Evolutionary conservation across 1,284 basidiomycete genomes (phyloP).

Genomic region (Xerocomus minutiporus): DNA sequence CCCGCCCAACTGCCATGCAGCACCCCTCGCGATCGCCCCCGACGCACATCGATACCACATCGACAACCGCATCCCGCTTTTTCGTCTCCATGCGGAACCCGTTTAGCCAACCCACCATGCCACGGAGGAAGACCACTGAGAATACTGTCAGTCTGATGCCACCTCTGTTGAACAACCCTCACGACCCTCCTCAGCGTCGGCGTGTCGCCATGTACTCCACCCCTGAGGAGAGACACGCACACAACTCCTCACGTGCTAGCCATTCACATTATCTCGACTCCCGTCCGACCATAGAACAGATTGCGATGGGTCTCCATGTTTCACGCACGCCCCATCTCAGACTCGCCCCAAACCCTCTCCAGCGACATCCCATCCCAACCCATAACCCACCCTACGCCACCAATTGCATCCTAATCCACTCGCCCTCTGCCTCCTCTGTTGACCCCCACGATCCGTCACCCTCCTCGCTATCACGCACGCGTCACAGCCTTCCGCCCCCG

Average conservation of each 20-base stretch:
- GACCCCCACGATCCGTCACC: slow-evolving; percentile 20
- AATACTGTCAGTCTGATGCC: slow-evolving; percentile 15
- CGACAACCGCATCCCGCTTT: slow-evolving; percentile 26
- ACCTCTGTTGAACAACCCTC: slow-evolving; percentile 5
- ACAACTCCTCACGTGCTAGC: slow-evolving; percentile 30
- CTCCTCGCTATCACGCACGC: slow-evolving; percentile 26
- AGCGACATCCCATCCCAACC: slow-evolving; percentile 16
- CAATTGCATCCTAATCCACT: slow-evolving; percentile 6
- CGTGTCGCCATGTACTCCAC: slow-evolving; percentile 49
- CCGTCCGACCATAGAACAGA: slow-evolving; percentile 67
- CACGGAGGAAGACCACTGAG: slow-evolving; percentile 20
- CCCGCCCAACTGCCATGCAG: slow-evolving; percentile 5
- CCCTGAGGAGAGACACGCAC: slow-evolving; percentile 41
- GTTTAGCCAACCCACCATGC: slow-evolving; percentile 19
- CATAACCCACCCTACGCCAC: slow-evolving; percentile 20
- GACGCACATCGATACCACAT: slow-evolving; percentile 9
- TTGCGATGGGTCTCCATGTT: slow-evolving; percentile 70
- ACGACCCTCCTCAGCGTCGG: slow-evolving; percentile 21
- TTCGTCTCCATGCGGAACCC: slow-evolving; percentile 32
- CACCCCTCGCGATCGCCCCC: slow-evolving; percentile 18
- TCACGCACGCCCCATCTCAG: slow-evolving; percentile 68
- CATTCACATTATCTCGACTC: slow-evolving; percentile 41
- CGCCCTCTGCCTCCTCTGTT: slow-evolving; percentile 9
- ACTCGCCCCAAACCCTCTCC: slow-evolving; percentile 24
- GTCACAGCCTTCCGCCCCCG: slow-evolving; percentile 46